These are phyloP conservation scores for Anethum foeniculum DNA, from an alignment of 140 eudicot genomes.

Conservation along the genomic window DNA sequence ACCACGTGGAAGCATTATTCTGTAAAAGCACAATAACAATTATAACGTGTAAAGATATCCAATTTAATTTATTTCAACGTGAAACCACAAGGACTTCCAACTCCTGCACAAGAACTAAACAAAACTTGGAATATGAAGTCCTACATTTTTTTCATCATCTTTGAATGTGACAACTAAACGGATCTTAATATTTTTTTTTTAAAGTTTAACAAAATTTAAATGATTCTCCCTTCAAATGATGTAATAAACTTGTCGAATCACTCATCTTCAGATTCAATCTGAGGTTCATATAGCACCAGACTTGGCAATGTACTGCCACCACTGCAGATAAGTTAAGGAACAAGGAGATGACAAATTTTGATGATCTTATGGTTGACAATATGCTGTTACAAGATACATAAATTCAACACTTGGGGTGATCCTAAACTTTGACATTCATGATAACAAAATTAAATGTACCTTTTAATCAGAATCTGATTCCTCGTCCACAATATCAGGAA, in stretches of 20 bases:
- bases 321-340: not conserved
- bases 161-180: not conserved
- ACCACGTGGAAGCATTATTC: not conserved
- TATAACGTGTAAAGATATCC: too few relatives aligned
- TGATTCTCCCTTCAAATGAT: not conserved
- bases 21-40: not conserved
- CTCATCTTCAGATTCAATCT: not conserved
- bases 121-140: not conserved
- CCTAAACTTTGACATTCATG: conserved; percentile 2
- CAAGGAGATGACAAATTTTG: not conserved
- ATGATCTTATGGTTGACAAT: not conserved
- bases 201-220: not conserved
- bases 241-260: not conserved
- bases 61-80: not conserved
- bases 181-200: not conserved
- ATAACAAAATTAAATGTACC: conserved; percentile 1
- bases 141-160: not conserved
- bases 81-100: not conserved
- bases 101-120: not conserved
- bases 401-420: not conserved
- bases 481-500: conserved; percentile 82
- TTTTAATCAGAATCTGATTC: conserved; percentile 80
- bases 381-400: conserved; percentile 1
- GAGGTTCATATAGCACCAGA: not conserved
- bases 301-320: not conserved